phyloP scores from a whole-genome alignment of 2,329 filamentous ascomycete genomes.

The Sordariomycetes sp. region DNA sequence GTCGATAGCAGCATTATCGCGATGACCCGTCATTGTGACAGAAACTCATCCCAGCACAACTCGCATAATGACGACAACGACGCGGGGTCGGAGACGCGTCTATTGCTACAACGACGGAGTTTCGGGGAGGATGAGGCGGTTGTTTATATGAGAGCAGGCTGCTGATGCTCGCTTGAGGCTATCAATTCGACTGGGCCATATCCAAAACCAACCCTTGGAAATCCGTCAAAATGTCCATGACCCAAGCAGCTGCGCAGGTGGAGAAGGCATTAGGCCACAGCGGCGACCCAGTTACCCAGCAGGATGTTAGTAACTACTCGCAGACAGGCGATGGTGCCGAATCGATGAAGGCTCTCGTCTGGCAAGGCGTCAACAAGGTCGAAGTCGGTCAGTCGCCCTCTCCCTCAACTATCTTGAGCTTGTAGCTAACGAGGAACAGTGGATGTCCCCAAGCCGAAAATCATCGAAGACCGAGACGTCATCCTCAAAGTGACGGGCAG shows the following conservation, averaged over 20 bases:
- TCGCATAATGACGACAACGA: too few species aligned
- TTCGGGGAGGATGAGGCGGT: too few species aligned
- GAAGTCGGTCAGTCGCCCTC: conserved; percentile 41
- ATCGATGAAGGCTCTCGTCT: conserved; percentile 72
- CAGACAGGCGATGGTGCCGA: conserved; percentile 37
- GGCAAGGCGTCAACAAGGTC: conserved; percentile 76
- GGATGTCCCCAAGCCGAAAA: conserved; percentile 59
- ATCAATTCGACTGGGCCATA: too few species aligned
- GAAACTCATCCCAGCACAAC: too few species aligned
- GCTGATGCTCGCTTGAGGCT: too few species aligned
- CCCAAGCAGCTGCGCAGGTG: conserved; percentile 57
- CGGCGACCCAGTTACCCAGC: conserved; percentile 53
- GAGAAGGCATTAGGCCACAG: conserved; percentile 63
- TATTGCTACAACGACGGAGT: too few species aligned
- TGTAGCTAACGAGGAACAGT: conserved; percentile 24
- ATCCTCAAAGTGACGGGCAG: conserved; percentile 68
- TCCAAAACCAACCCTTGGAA: too few species aligned
- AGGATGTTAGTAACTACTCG: conserved; percentile 58
- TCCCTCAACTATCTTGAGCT: not conserved
- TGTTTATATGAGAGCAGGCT: too few species aligned
- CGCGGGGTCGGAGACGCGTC: too few species aligned
- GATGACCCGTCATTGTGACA: too few species aligned
- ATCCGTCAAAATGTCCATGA: conserved; percentile 37
- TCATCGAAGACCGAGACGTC: conserved; percentile 67
- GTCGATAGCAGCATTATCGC: too few species aligned